Percentiles rank a stretch among this genome's conserved stretches.
Evolutionary conservation across 2,329 filamentous ascomycete genomes (phyloP).

Genomic region (Exophiala sp.): DNA sequence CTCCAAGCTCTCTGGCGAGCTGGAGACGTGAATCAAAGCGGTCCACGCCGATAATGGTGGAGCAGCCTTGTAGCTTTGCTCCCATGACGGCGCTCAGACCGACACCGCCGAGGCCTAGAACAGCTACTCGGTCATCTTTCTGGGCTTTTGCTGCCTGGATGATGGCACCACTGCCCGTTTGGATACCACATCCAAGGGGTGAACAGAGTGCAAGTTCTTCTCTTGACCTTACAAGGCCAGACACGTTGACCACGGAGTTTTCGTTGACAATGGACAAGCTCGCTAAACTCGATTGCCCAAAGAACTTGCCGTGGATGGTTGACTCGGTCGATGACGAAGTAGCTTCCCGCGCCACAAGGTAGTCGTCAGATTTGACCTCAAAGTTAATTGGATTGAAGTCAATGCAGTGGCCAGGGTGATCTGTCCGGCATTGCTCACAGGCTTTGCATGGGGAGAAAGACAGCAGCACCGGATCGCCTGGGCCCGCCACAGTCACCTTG

Average conservation of each 20-base stretch:
- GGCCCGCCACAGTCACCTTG: not conserved
- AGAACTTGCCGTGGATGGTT: constrained; percentile 41
- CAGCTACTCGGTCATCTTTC: constrained; percentile 35
- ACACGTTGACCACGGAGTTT: constrained; percentile 41
- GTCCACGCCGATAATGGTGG: constrained; percentile 38
- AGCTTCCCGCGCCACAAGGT: constrained; percentile 11
- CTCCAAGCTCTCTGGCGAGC: constrained; percentile 37
- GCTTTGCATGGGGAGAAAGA: constrained; percentile 44
- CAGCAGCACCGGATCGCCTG: constrained; percentile 33
- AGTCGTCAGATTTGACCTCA: constrained; percentile 11
- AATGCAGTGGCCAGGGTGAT: constrained; percentile 45
- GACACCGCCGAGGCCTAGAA: constrained; percentile 44
- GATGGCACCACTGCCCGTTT: constrained; percentile 39
- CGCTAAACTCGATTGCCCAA: constrained; percentile 46
- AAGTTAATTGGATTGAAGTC: constrained; percentile 46
- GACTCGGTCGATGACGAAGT: constrained; percentile 9
- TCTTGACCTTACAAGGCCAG: constrained; percentile 33
- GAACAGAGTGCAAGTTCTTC: constrained; percentile 37
- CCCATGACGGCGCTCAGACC: constrained; percentile 45
- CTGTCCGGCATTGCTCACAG: constrained; percentile 45
- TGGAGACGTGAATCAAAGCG: constrained; percentile 32
- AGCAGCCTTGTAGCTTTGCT: constrained; percentile 39
- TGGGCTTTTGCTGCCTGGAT: constrained; percentile 35
- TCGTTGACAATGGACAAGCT: constrained; percentile 37
- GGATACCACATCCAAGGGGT: constrained; percentile 45